phyloP scores from a whole-genome alignment of 2,329 filamentous ascomycete species.

The Aspergillus flavus region DNA sequence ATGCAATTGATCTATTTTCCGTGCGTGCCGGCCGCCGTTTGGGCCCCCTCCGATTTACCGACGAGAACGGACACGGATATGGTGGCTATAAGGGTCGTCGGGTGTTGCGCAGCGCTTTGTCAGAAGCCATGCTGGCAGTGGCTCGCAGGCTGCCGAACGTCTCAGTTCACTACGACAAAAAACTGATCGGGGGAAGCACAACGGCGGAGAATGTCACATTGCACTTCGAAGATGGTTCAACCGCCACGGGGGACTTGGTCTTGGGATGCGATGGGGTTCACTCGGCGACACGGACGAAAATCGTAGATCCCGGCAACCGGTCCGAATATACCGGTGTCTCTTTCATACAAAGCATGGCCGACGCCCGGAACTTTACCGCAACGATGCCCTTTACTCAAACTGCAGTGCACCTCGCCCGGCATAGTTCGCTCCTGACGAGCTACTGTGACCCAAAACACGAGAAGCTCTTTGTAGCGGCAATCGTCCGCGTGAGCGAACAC shows the following conservation, averaged over 20 bases:
- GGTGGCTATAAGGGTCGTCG: conserved; percentile 33
- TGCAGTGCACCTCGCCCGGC: conserved; percentile 36
- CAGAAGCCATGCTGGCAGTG: conserved; percentile 36
- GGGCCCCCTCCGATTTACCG: conserved; percentile 33
- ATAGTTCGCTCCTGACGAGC: conserved; percentile 40
- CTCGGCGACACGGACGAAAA: conserved; percentile 37
- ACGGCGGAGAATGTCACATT: conserved; percentile 26
- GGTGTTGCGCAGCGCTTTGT: conserved; percentile 35
- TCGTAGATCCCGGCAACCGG: conserved; percentile 36
- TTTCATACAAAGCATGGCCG: conserved; percentile 37
- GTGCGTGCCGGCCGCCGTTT: conserved; percentile 33
- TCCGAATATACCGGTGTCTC: conserved; percentile 45
- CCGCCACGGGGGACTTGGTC: conserved; percentile 36
- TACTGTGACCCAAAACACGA: conserved; percentile 35
- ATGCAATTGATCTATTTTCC: conserved; percentile 36
- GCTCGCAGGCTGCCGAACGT: conserved; percentile 21
- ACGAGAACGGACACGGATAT: conserved; percentile 28
- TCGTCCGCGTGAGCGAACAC: conserved; percentile 37
- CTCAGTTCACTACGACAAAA: conserved; percentile 11
- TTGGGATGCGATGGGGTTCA: conserved; percentile 45
- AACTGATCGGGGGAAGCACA: conserved; percentile 10
- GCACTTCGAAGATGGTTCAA: conserved; percentile 35
- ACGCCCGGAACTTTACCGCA: conserved; percentile 21
- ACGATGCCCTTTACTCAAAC: conserved; percentile 28
- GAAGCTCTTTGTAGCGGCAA: conserved; percentile 39